A percentile compares a stretch with the other conserved stretches of the same genome.
Conservation (phyloP, 2,329 filamentous ascomycete genomes). For the Ophiostoma perfectum region DNA sequence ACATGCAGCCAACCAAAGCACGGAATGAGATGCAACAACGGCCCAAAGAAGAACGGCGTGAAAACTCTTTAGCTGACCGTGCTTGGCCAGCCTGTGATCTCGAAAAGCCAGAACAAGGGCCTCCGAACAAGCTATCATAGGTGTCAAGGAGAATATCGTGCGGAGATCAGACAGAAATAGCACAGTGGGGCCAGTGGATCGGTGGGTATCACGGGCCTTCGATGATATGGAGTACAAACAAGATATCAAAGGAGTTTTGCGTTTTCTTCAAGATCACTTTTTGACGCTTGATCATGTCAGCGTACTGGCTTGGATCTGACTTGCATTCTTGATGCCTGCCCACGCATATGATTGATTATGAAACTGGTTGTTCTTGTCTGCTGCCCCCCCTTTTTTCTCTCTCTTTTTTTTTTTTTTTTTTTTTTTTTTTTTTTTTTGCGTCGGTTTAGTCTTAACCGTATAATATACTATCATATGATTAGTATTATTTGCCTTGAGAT, state of each 20-base stretch:
- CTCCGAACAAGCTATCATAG: neutral
- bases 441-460: no score
- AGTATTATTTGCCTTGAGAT: no score
- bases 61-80: neutral
- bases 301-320: no score
- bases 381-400: neutral
- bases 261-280: neutral
- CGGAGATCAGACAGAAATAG: slow-evolving; percentile 9
- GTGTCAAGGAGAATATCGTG: neutral
- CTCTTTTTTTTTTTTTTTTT: neutral
- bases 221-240: neutral
- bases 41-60: neutral
- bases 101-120: neutral
- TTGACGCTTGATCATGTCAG: neutral
- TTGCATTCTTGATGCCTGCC: no score
- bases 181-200: slow-evolving; percentile 3
- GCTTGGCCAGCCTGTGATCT: neutral
- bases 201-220: neutral
- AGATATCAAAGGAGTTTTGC: slow-evolving; percentile 3
- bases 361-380: no score
- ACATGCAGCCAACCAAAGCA: neutral
- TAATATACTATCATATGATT: no score
- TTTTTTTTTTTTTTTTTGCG: neutral
- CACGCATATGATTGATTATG: no score
- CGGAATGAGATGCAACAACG: no score